A percentile compares a stretch with the other conserved stretches of the same genome.
Evolutionary conservation across 2,329 filamentous ascomycete genomes (phyloP).

Genomic region (Lasiodiplodia theobromae): DNA sequence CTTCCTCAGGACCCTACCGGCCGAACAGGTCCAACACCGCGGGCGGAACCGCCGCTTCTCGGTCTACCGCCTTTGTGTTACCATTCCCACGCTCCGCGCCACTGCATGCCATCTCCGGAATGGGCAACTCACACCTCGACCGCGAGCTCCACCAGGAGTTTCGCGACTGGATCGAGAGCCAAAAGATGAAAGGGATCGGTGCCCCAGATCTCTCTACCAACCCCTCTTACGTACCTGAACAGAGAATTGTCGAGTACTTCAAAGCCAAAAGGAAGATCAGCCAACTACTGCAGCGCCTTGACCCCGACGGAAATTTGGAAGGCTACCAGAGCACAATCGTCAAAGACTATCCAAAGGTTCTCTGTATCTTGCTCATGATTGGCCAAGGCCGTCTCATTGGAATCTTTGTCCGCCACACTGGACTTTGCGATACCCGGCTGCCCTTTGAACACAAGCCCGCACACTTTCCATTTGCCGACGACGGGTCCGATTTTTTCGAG

Average conservation of each 20-base stretch:
- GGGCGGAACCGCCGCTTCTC: neutral
- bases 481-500: slow-evolving; percentile 14
- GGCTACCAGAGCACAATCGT: neutral
- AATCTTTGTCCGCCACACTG: slow-evolving; percentile 26
- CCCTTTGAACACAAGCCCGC: slow-evolving; percentile 30
- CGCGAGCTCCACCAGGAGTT: neutral
- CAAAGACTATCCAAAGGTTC: slow-evolving; percentile 31
- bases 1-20: no score
- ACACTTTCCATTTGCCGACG: neutral
- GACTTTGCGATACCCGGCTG: slow-evolving; percentile 30
- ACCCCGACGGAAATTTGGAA: neutral
- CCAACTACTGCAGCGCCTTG: neutral
- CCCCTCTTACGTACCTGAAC: neutral
- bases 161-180: neutral
- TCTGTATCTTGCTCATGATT: slow-evolving; percentile 34
- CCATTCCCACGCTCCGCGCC: neutral
- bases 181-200: neutral
- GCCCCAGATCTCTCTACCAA: neutral
- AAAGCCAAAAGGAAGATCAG: neutral
- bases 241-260: neutral
- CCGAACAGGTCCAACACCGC: neutral
- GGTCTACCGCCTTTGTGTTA: neutral
- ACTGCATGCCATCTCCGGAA: neutral
- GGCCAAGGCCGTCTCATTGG: slow-evolving; percentile 29
- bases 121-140: neutral